Percentiles rank a stretch among this genome's conserved stretches.
phyloP scores from a whole-genome alignment of 2,329 filamentous ascomycete genomes.

The Nemania sp. region DNA sequence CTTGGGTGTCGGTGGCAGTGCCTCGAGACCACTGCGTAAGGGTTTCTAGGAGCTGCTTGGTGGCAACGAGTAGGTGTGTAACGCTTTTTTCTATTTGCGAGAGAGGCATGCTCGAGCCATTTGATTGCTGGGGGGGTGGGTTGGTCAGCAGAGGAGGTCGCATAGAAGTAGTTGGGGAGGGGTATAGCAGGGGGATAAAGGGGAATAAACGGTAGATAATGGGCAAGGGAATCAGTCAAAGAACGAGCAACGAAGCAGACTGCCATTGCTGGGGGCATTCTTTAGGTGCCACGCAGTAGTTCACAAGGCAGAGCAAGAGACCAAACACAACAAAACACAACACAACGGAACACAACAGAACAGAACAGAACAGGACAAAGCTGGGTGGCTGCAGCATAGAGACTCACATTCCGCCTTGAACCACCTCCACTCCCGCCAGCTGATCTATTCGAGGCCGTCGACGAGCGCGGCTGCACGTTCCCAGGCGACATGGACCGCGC shows the following conservation, averaged over 20 bases:
- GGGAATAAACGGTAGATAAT: background rate
- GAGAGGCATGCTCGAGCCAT: constrained; percentile 73
- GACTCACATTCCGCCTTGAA: constrained; percentile 64
- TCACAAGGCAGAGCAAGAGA: constrained; percentile 16
- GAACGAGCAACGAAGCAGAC: constrained; percentile 3
- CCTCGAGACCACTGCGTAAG: constrained; percentile 96
- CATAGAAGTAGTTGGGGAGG: background rate
- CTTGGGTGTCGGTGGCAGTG: constrained; percentile 88
- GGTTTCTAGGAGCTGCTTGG: constrained; percentile 96
- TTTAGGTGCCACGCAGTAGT: constrained; percentile 4
- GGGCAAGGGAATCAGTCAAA: background rate
- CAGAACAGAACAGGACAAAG: constrained; percentile 20
- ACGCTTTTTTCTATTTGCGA: constrained; percentile 99
- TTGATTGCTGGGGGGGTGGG: constrained; percentile 43
- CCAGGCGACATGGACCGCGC: constrained; percentile 64
- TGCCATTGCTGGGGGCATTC: constrained; percentile 4
- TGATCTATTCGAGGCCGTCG: constrained; percentile 68
- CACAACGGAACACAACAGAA: constrained; percentile 13
- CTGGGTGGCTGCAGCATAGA: background rate
- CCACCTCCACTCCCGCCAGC: constrained; percentile 45
- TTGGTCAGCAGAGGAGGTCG: constrained; percentile 28
- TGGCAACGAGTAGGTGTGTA: constrained; percentile 94
- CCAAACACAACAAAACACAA: constrained; percentile 27
- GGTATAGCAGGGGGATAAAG: background rate
- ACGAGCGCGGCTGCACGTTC: constrained; percentile 64